A percentile compares a stretch with the other conserved stretches of the same genome.
phyloP scores from a whole-genome alignment of 306 rosid species.

The Geum urbanum region DNA sequence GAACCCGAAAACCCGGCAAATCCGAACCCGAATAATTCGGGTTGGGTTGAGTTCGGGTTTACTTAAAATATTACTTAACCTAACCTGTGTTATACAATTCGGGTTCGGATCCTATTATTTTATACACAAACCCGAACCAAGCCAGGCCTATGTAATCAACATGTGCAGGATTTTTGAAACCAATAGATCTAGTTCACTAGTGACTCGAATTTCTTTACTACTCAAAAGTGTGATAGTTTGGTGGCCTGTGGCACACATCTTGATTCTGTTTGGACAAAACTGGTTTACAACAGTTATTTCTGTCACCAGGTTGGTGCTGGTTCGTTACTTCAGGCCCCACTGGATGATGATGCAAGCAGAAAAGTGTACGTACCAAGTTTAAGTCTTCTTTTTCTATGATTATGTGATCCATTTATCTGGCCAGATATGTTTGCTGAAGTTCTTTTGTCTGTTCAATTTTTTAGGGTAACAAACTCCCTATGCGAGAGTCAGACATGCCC shows the following conservation, averaged over 20 bases:
- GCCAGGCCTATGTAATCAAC: too few relatives aligned
- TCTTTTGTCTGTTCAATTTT: conserved; percentile 26
- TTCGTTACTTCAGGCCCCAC: conserved; percentile 91
- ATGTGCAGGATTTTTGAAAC: too few relatives aligned
- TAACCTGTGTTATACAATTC: too few relatives aligned
- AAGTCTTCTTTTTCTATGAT: conserved; percentile 22
- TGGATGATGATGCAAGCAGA: conserved; percentile 70
- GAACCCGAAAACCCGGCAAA: too few relatives aligned
- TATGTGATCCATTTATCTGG: conserved; percentile 19
- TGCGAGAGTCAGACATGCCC: conserved; percentile 84
- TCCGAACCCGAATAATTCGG: too few relatives aligned
- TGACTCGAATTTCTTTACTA: neutral
- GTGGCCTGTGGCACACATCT: neutral
- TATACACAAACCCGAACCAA: too few relatives aligned
- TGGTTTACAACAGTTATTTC: conserved; percentile 20
- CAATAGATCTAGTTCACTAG: neutral
- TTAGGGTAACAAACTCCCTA: conserved; percentile 75
- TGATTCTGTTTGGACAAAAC: conserved; percentile 7
- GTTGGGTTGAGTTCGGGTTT: too few relatives aligned
- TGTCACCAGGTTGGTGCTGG: conserved; percentile 82
- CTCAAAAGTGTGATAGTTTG: neutral
- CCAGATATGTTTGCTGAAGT: neutral
- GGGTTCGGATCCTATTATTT: too few relatives aligned
- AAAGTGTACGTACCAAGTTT: conserved; percentile 60
- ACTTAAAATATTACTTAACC: too few relatives aligned